Evolutionary conservation across 768 basidiomycete species (phyloP), one percentile per base, ranked within the genome.

Genomic region (Amanita phalloides): DNA sequence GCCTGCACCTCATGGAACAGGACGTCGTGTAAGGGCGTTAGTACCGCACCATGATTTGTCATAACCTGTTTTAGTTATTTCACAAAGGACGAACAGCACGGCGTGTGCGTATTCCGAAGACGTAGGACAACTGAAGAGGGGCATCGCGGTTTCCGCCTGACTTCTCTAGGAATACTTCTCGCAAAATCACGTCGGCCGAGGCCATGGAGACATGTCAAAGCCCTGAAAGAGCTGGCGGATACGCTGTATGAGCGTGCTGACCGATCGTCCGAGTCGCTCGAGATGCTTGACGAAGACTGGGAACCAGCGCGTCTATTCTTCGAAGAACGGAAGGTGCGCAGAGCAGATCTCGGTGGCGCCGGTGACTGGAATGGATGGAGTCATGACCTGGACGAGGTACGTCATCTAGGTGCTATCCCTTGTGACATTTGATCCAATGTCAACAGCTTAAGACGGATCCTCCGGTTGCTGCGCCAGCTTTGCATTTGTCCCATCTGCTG

Each of bases 101-200:
- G 86, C 9, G 81, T 91, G 37, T 84, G 82, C 58, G 68, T 90
- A 21, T 92, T 90, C 61, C 75, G 79, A 23, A 72, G 87, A 2
- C 76, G 85, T 13, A 73, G 73, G 56, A 86, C 88, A 0, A 63
- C 76, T 6, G 86, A 86, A 57, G 66, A 76, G 23, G 86, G 86
- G 2, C 86, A 88, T 54, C 79, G 89, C 43, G 89, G 89, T 9
- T 86, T 84, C 62, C 81, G 84, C 20, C 79, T 91, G 25, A 84
- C 84, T 6, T 87, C 89, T 3, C 69, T 91, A 0, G 88, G 88
- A 28, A 74, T 90, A 28, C 70, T 90, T 1, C 73, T 90, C 20
- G 82, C 79, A 3, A 77, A 74, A 51, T 83, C 84, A 6, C 59
- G 67, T 2, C 71, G 84, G 48, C 76, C 87, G 11, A 73, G 85